A percentile compares a stretch with the other conserved stretches of the same genome.
phyloP scores from a whole-genome alignment of 305 asterid genomes.

The Ajuga reptans region DNA sequence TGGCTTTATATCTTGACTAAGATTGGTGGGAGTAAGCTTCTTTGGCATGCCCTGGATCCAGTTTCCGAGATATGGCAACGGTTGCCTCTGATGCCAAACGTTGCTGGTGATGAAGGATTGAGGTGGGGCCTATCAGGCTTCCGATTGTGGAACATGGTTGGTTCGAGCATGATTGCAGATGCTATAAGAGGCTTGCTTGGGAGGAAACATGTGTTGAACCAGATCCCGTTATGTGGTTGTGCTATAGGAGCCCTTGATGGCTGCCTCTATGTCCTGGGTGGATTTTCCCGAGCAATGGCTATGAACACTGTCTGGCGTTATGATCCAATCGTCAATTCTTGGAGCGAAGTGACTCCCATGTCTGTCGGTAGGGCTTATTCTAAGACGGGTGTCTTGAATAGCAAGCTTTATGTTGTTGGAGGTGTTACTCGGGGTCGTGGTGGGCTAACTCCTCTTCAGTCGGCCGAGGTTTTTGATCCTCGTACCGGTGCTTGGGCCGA shows the following conservation, averaged over 20 bases:
- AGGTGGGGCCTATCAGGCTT: slow-evolving; percentile 45
- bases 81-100: slow-evolving; percentile 64
- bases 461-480: slow-evolving; percentile 83
- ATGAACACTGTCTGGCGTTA: slow-evolving; percentile 56
- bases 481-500: slow-evolving; percentile 56
- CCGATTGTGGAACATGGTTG: slow-evolving; percentile 53
- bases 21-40: slow-evolving; percentile 46
- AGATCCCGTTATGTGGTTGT: slow-evolving; percentile 71
- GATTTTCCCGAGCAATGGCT: slow-evolving; percentile 52
- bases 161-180: slow-evolving; percentile 54
- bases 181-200: slow-evolving; percentile 65
- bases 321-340: slow-evolving; percentile 28
- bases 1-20: slow-evolving; percentile 79
- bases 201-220: slow-evolving; percentile 46
- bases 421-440: slow-evolving; percentile 74
- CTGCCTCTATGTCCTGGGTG: slow-evolving; percentile 65
- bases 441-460: slow-evolving; percentile 65
- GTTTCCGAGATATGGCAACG: slow-evolving; percentile 57
- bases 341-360: slow-evolving; percentile 74
- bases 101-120: slow-evolving; percentile 36
- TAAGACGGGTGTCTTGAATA: slow-evolving; percentile 62
- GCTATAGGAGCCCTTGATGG: slow-evolving; percentile 30
- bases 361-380: slow-evolving; percentile 68
- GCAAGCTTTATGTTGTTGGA: slow-evolving; percentile 76
- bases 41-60: slow-evolving; percentile 74